phyloP scores from a whole-genome alignment of 176 grass and related monocot species.

The Paspalum vaginatum region DNA sequence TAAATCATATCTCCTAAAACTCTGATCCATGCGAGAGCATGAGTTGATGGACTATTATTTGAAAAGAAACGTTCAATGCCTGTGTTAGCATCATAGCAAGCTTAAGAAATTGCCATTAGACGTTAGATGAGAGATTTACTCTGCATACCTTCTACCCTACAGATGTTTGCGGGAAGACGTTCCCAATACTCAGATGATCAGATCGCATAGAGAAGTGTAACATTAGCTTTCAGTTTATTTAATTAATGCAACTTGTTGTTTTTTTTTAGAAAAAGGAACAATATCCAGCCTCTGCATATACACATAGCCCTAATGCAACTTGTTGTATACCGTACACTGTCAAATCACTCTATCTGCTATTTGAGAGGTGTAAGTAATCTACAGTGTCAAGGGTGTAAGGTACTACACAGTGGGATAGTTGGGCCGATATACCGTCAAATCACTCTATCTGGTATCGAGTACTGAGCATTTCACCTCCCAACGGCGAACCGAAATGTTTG shows the following conservation, averaged over 20 bases:
- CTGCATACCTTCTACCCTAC: background rate
- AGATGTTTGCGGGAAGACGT: background rate
- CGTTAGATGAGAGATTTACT: background rate
- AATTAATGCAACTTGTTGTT: background rate
- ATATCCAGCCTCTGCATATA: too few relatives aligned
- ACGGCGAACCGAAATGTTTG: background rate
- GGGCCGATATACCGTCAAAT: too few relatives aligned
- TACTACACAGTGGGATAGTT: too few relatives aligned
- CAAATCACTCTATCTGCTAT: background rate
- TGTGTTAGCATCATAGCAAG: background rate
- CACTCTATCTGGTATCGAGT: too few relatives aligned
- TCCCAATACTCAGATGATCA: background rate
- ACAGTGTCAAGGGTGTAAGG: too few relatives aligned
- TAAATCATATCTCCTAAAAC: too few relatives aligned
- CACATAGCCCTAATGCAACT: background rate
- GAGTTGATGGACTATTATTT: too few relatives aligned
- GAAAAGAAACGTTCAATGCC: too few relatives aligned
- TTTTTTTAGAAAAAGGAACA: background rate
- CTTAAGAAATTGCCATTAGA: background rate
- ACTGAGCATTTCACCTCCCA: too few relatives aligned
- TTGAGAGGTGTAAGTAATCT: background rate
- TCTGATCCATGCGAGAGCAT: too few relatives aligned
- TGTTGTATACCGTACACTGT: background rate
- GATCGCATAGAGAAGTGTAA: background rate
- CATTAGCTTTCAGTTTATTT: background rate